Percentiles rank a stretch among this genome's conserved stretches.
Evolutionary conservation across 805 yeast genomes (phyloP).

Genomic region (Starmerella apis): DNA sequence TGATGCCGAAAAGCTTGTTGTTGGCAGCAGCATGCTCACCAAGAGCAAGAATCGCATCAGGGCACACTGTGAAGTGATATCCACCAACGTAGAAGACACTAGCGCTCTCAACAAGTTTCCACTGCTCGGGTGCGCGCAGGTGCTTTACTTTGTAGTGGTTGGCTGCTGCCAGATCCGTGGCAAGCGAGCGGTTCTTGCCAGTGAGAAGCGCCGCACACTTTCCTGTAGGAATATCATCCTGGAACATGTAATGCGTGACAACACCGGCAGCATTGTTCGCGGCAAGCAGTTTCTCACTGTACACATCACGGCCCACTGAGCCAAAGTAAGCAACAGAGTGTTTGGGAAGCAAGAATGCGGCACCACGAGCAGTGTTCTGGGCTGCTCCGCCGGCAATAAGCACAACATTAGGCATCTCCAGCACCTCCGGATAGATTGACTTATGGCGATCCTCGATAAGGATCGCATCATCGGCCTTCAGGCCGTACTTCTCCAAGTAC

Average conservation of each 20-base stretch:
- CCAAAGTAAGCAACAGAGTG: constrained; percentile 88
- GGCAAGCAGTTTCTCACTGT: constrained; percentile 63
- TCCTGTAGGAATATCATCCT: constrained; percentile 73
- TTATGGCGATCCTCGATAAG: constrained; percentile 72
- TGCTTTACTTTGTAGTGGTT: constrained; percentile 89
- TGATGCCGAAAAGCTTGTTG: constrained; percentile 68
- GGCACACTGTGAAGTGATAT: constrained; percentile 97
- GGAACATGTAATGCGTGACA: constrained; percentile 72
- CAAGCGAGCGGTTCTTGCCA: constrained; percentile 82
- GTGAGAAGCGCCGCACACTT: constrained; percentile 94
- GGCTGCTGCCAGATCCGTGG: constrained; percentile 95
- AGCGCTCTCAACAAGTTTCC: constrained; percentile 75
- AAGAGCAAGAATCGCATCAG: constrained; percentile 78
- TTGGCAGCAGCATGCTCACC: constrained; percentile 85
- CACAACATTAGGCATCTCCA: constrained; percentile 49
- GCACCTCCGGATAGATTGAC: constrained; percentile 75
- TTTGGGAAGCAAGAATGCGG: constrained; percentile 78
- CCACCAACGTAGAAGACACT: constrained; percentile 89
- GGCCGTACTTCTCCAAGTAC: constrained; percentile 66
- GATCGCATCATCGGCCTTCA: constrained; percentile 91
- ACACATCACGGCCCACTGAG: constrained; percentile 87
- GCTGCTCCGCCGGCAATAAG: constrained; percentile 98
- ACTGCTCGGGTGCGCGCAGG: constrained; percentile 78
- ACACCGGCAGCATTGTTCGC: constrained; percentile 89
- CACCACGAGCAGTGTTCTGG: constrained; percentile 97